Evolutionary conservation across 2,329 filamentous ascomycete genomes (phyloP).

Genomic region (Aspergillus oerlinghausenensis): DNA sequence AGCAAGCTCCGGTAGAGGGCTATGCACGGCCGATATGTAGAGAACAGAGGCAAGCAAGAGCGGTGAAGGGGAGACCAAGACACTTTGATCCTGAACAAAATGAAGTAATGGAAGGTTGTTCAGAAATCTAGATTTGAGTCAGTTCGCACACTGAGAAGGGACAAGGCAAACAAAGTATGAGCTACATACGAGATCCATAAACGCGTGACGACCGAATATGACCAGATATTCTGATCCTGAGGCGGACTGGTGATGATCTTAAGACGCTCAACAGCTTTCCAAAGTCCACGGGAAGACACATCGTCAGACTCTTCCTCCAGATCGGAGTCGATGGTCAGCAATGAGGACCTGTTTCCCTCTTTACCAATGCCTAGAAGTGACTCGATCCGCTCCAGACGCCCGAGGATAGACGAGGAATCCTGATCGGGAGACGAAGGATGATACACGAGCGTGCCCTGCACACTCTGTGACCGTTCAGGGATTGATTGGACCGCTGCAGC

Average conservation of each 20-base stretch:
- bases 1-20: conserved; percentile 13
- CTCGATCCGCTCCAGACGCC: conserved; percentile 23
- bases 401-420: conserved; percentile 16
- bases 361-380: conserved; percentile 18
- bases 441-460: conserved; percentile 5
- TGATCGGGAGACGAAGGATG: conserved; percentile 9
- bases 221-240: conserved; percentile 20
- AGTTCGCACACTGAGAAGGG: neutral
- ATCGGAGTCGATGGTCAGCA: conserved; percentile 6
- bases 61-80: conserved; percentile 22
- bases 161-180: neutral
- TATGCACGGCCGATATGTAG: conserved; percentile 26
- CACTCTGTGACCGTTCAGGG: conserved; percentile 6
- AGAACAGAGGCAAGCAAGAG: conserved; percentile 24
- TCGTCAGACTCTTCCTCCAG: conserved; percentile 11
- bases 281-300: conserved; percentile 14
- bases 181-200: conserved; percentile 24
- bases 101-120: conserved; percentile 25
- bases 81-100: conserved; percentile 23
- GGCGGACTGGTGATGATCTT: conserved; percentile 17
- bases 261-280: conserved; percentile 20
- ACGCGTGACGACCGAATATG: conserved; percentile 18
- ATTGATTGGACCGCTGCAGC: conserved; percentile 22
- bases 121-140: conserved; percentile 17
- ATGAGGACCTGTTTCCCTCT: neutral